Evolutionary conservation across 2,329 filamentous ascomycete genomes (phyloP), one percentile per base, ranked within the genome.

Genomic region (Pseudocercospora pini-densiflorae): DNA sequence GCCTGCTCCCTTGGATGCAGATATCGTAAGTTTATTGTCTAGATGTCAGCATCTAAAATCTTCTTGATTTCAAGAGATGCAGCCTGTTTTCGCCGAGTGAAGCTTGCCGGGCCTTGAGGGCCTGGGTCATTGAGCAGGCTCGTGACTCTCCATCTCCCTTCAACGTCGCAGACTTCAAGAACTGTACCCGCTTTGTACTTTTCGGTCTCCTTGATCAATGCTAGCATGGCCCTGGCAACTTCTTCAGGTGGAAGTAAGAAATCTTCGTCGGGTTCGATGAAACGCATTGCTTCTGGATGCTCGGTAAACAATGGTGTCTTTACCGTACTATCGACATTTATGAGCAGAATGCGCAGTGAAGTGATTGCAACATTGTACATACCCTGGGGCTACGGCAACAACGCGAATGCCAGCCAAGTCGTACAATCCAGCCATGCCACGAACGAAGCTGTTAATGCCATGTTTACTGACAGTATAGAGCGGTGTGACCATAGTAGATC

Each of bases 381-480:
- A 76, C 0, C 86, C 87, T 0, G 86, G 86, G n/a, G 85, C 85
- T 2, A 88, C 85, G 6, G 81, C 85, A 12, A 85, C 86, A 12
- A 88, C 84, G 1, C 86, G 78, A 60, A 89, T 85, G 0, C 83
- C 83, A 31, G 83, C 72, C 2, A 71, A 71, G 16, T 62, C 57
- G 27, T 87, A 85, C 4, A 88, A 78, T 1, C 77, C 73, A 0
- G 76, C 81, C 19, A 88, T 72, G 4, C 79, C 80, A 62, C 85
- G 81, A 3, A 87, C 78, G 71, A 78, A 82, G 14, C 78, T 79
- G 31, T 76, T 77, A 63, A 83, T 76, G 21, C 71, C 80, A 58
- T 79, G 77, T 64, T 83, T 83, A 4, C 71, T 71, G 2, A 80
- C 80, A 45, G 75, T 71, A 70, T 83, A 83, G 1, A 82, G 71